Conservation (phyloP, 2,329 filamentous ascomycete species). For the Salinomyces thailandicus region DNA sequence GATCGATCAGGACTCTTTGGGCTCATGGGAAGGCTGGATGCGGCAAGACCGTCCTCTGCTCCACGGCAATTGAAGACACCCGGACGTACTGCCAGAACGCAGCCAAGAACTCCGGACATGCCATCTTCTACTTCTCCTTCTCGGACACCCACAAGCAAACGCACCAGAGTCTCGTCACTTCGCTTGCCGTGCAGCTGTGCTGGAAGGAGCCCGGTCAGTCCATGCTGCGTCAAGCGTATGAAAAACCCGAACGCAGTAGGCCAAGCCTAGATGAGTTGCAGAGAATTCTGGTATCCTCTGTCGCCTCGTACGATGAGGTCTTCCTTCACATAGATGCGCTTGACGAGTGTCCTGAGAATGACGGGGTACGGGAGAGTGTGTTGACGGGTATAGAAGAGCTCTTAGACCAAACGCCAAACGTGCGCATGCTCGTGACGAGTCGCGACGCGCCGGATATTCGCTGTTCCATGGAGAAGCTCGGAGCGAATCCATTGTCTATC, state of each 20-base stretch:
- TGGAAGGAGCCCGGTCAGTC: constrained; percentile 11
- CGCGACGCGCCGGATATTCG: constrained; percentile 13
- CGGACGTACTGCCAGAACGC: constrained; percentile 5
- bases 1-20: constrained; percentile 8
- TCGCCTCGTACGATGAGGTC: constrained; percentile 12
- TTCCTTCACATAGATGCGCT: constrained; percentile 27
- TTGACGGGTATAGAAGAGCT: constrained; percentile 9
- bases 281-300: constrained; percentile 10
- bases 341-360: constrained; percentile 23
- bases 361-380: constrained; percentile 10
- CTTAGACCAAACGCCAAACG: constrained; percentile 6
- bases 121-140: constrained; percentile 18
- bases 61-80: constrained; percentile 14
- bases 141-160: constrained; percentile 16
- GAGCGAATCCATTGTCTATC: constrained; percentile 6
- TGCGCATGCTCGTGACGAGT: constrained; percentile 16
- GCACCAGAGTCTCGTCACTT: constrained; percentile 9
- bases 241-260: constrained; percentile 5
- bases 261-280: constrained; percentile 12
- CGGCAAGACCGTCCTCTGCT: constrained; percentile 18
- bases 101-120: constrained; percentile 3
- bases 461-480: constrained; percentile 7
- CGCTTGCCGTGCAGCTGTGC: constrained; percentile 14
- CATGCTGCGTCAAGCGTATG: constrained; percentile 11
- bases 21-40: constrained; percentile 14